These are phyloP conservation scores for Antitrichia curtipendula DNA, from an alignment of 225 moss, liverwort and hornwort species.

Conservation along the genomic window DNA sequence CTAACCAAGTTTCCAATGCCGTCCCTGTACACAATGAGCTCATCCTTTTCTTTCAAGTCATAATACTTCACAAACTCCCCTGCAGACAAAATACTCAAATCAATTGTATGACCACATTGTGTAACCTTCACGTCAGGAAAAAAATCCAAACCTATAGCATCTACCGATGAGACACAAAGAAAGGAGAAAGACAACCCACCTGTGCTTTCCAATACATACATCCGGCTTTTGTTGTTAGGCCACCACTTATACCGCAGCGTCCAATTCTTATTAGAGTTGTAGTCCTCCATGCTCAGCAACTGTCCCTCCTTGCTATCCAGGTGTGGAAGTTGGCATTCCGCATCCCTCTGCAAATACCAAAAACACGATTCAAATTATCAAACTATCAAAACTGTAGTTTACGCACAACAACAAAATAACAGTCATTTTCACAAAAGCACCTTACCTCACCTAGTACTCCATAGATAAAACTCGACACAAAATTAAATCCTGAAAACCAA, in stretches of 20 bases:
- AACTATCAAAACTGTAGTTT: neutral
- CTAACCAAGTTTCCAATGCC: slow-evolving; percentile 29
- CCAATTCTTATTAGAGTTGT: slow-evolving; percentile 69
- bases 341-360: slow-evolving; percentile 44
- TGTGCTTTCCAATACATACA: slow-evolving; percentile 86
- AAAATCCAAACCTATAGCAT: too few species aligned
- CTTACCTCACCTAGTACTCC: neutral
- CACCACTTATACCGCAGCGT: slow-evolving; percentile 75
- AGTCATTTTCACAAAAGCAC: neutral
- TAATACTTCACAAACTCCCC: slow-evolving; percentile 76
- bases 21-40: slow-evolving; percentile 49
- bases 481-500: neutral
- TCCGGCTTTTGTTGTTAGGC: slow-evolving; percentile 96
- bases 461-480: neutral
- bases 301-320: slow-evolving; percentile 66
- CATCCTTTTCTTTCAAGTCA: slow-evolving; percentile 62
- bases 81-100: neutral
- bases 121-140: neutral
- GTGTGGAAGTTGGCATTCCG: slow-evolving; percentile 70
- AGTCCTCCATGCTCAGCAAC: slow-evolving; percentile 65
- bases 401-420: neutral
- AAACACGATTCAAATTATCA: neutral
- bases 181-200: neutral
- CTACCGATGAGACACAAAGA: neutral
- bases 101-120: neutral